phyloP scores from a whole-genome alignment of 1,284 basidiomycete species.

The Fomitiporia mediterranea region DNA sequence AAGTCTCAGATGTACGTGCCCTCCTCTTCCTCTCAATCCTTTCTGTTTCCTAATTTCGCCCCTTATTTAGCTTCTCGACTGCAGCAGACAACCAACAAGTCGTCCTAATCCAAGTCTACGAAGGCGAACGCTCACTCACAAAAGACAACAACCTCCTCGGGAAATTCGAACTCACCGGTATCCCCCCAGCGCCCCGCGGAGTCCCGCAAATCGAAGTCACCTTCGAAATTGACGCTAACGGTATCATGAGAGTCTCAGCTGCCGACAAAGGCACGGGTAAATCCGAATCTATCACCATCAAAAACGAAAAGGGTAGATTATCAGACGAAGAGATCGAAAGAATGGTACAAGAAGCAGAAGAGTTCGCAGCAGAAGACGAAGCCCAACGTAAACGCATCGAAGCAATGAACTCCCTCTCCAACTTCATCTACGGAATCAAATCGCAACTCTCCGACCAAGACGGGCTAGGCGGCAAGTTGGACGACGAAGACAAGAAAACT shows the following conservation, averaged over 20 bases:
- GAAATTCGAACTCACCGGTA: constrained; percentile 91
- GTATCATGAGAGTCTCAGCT: constrained; percentile 87
- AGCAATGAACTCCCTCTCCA: constrained; percentile 73
- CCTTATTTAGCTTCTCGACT: constrained; percentile 77
- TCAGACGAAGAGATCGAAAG: constrained; percentile 85
- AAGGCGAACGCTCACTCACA: constrained; percentile 93
- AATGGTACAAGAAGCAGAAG: constrained; percentile 91
- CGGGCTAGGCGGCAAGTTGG: constrained; percentile 87
- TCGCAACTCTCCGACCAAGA: constrained; percentile 82
- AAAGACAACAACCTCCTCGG: constrained; percentile 98
- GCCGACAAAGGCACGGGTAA: constrained; percentile 93
- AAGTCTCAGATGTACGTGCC: constrained; percentile 83
- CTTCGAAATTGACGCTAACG: constrained; percentile 92
- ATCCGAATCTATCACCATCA: constrained; percentile 84
- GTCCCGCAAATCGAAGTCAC: constrained; percentile 94
- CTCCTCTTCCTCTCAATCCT: neutral
- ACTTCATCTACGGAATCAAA: constrained; percentile 82
- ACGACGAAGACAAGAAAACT: constrained; percentile 85
- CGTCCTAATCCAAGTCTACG: constrained; percentile 87
- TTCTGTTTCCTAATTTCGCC: neutral
- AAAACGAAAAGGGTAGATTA: constrained; percentile 82
- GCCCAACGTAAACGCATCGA: constrained; percentile 86
- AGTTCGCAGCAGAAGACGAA: constrained; percentile 84
- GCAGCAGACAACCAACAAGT: constrained; percentile 93
- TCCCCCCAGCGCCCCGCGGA: constrained; percentile 93